Evolutionary conservation across 1,284 basidiomycete species (phyloP).

Genomic region (Cutaneotrichosporon sp.): DNA sequence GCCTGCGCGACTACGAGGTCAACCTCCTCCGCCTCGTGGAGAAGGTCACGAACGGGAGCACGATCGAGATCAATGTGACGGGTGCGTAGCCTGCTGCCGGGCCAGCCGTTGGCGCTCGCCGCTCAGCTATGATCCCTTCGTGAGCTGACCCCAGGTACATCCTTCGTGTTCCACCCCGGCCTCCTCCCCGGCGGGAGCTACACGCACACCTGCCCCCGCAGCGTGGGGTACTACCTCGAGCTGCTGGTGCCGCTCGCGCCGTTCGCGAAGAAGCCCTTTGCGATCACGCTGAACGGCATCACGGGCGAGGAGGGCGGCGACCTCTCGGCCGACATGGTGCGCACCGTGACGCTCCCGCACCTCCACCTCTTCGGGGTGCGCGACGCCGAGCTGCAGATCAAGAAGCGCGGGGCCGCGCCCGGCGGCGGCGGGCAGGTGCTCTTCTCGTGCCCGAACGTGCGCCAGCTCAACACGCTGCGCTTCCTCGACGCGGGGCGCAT

Average conservation of each 20-base stretch:
- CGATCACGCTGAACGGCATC: constrained; percentile 80
- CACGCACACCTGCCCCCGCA: constrained; percentile 84
- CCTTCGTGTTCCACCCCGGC: constrained; percentile 87
- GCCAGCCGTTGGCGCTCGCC: no score
- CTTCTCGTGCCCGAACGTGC: constrained; percentile 89
- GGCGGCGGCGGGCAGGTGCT: constrained; percentile 90
- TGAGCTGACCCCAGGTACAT: constrained; percentile 70
- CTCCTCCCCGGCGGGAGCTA: constrained; percentile 81
- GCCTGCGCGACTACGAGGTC: constrained; percentile 93
- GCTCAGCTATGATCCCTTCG: no score
- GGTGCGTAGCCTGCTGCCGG: no score
- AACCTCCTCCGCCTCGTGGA: constrained; percentile 87
- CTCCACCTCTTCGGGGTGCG: constrained; percentile 85
- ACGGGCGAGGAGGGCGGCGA: constrained; percentile 82
- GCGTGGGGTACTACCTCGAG: constrained; percentile 93
- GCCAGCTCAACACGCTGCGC: constrained; percentile 85
- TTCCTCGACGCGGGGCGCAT: constrained; percentile 90
- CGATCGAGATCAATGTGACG: constrained; percentile 95
- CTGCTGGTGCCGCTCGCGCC: constrained; percentile 87
- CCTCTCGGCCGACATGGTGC: constrained; percentile 84
- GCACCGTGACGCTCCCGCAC: constrained; percentile 91
- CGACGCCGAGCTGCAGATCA: constrained; percentile 89
- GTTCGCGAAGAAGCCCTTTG: constrained; percentile 86
- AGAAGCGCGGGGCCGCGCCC: constrained; percentile 88
- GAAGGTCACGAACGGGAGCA: constrained; percentile 90